A percentile compares a stretch with the other conserved stretches of the same genome.
Evolutionary conservation across 2,329 filamentous ascomycete genomes (phyloP).

Genomic region (Colletotrichum spaethianum): DNA sequence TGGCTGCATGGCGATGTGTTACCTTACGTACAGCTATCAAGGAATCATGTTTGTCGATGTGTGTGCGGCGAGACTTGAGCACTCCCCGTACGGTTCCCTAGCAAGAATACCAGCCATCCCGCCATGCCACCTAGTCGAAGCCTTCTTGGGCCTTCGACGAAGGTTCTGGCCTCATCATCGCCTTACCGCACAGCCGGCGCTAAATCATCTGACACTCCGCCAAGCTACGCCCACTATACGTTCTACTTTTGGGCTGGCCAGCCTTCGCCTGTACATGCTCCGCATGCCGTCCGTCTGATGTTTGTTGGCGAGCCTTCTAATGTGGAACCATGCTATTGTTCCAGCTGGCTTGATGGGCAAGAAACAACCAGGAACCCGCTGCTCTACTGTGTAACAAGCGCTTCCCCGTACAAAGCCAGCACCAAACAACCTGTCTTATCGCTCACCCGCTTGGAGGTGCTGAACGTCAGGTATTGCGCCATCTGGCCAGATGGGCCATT

Average conservation of each 20-base stretch:
- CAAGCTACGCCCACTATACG: conserved; percentile 12
- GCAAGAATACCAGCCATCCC: neutral
- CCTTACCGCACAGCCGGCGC: conserved; percentile 20
- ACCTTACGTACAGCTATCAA: neutral
- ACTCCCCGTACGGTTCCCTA: conserved; percentile 1
- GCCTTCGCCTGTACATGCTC: conserved; percentile 22
- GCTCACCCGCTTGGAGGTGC: neutral
- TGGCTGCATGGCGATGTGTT: neutral
- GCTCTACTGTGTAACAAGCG: conserved; percentile 13
- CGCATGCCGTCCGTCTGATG: conserved; percentile 31
- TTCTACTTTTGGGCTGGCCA: conserved; percentile 21
- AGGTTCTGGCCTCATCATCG: conserved; percentile 26
- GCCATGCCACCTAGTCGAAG: conserved; percentile 20
- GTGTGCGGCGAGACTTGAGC: conserved; percentile 5
- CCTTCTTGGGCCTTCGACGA: conserved; percentile 29
- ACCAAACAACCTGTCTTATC: conserved; percentile 7
- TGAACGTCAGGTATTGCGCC: conserved; percentile 8
- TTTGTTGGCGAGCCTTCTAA: conserved; percentile 13
- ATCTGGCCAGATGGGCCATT: neutral
- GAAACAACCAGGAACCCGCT: conserved; percentile 13
- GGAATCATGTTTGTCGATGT: neutral
- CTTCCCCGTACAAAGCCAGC: conserved; percentile 8
- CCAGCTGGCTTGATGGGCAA: conserved; percentile 5
- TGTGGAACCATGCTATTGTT: conserved; percentile 23
- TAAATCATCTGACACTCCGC: conserved; percentile 17